Evolutionary conservation across 768 basidiomycete genomes (phyloP).

Genomic region (Neoboletus magnificus): DNA sequence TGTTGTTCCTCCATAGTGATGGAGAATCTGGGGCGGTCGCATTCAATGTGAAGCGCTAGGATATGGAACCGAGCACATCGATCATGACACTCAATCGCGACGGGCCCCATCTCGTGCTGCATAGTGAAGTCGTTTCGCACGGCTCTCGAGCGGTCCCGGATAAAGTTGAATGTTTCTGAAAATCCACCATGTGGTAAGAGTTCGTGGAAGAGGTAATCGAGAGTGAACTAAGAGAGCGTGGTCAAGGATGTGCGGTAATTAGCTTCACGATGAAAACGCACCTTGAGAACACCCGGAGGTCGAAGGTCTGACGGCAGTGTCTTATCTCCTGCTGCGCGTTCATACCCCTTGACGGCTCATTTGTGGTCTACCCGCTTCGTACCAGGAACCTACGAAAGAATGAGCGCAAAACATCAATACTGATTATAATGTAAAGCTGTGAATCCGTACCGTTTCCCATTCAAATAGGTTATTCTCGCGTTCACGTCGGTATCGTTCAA

Average conservation of each 20-base stretch:
- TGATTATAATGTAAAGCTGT: conserved; percentile 1
- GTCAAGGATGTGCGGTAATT: background rate
- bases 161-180: conserved; percentile 70
- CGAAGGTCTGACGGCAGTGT: conserved; percentile 88
- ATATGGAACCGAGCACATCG: conserved; percentile 95
- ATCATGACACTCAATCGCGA: conserved; percentile 88
- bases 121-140: conserved; percentile 94
- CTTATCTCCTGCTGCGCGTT: conserved; percentile 92
- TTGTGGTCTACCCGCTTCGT: conserved; percentile 84
- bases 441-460: conserved; percentile 71
- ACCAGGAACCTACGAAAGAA: conserved; percentile 59
- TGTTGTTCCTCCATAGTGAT: conserved; percentile 81
- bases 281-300: conserved; percentile 80
- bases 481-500: conserved; percentile 88
- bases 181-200: conserved; percentile 72
- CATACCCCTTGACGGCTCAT: conserved; percentile 92
- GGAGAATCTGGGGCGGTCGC: conserved; percentile 56
- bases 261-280: conserved; percentile 26
- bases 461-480: conserved; percentile 83
- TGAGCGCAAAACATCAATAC: conserved; percentile 30
- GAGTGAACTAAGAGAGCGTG: conserved; percentile 55
- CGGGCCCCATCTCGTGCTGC: conserved; percentile 73
- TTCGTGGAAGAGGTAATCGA: conserved; percentile 90
- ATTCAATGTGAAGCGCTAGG: conserved; percentile 66
- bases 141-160: conserved; percentile 87